Base-by-base conservation (phyloP, 495 filamentous ascomycete species). In the Penicillium lagena region DNA sequence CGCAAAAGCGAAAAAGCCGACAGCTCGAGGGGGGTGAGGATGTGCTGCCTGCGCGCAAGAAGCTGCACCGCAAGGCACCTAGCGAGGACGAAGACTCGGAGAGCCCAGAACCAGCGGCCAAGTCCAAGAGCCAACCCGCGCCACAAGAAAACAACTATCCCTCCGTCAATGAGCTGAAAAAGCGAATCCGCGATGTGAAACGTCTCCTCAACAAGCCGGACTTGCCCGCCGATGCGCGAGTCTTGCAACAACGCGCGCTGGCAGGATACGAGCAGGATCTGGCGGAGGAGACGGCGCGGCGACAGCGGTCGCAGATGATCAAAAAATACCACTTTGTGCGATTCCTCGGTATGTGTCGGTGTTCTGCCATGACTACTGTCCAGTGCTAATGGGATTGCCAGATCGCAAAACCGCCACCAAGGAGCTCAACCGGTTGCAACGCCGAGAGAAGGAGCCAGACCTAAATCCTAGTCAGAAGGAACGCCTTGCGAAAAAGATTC, bases 261-360 rank as follows among this genome's bases (percentile, higher is more conserved):
- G 75, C 73, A 15, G 82, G 82, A 0, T 89, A 86, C 60, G 74
- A 87, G 60, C 75, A 81, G 43, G 87, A 90, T 51, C 71, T 97
- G 12, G 73, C 63, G 17, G 63, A 76, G 10, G 80, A 82, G 51
- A 82, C 78, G 56, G 64, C 67, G 40, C 78, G 83, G 47, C 76
- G 79, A 48, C 68, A 73, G 47, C 77, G 83, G 56, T 80, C 78
- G 46, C 73, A 77, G 42, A 85, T 95, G 77, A 90, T 91, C 39
- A 78, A 74, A 59, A 89, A 81, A 55, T 98, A 96, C 58, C 91
- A 96, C 59, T 95, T 93, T 79, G 86, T 96, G 17, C 75, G 93
- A 39, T 98, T 98, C 87, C 85, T 76, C 77, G 90, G 67, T 72
- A 60, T 40, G 58, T 55, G 1, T 9, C 42, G 41, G 49, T 22